Evolutionary conservation across 371 early-diverging fungal species (phyloP), one percentile per base, ranked within the genome.

Genomic region (Mucor irregularis): DNA sequence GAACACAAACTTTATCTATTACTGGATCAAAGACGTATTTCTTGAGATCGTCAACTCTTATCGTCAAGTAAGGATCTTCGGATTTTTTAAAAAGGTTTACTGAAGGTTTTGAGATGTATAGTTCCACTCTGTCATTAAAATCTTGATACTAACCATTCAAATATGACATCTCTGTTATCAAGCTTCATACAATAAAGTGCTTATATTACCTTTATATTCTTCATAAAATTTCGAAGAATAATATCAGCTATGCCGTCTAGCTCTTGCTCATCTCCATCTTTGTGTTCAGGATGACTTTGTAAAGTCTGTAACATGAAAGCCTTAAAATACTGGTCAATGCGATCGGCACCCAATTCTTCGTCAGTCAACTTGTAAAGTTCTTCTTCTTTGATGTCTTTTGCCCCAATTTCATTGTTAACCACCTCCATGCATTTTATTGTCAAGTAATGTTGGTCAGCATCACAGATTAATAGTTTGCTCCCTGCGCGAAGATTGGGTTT

Each of bases 381-480:
- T 13, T 24, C 8, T 22, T 42, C 22, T 5, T 33, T 33, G 24
- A 53, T 28, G 5, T 53, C 53, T 31, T 19, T 25, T 16, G 31
- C 25, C 7, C 43, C 5, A n/a, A n/a, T n/a, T 13, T 34, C 50
- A 8, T 17, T 34, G 19, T 29, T 51, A 5, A 39, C 34, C 3
- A 50, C 43, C 5, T 43, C 25, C 43, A 57, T 57, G 14, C 33
- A 30, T 24, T 49, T 57, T 6, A 57, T 34, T 19, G 33, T 50
- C 13, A 50, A 37, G 26, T 42, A 43, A 6, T 49, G 17, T 6
- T 49, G 33, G 19, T 49, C 42, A 5, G 33, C 35, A 43, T 57
- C 50, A 34, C 57, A 57, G 1, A 57, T 49, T 10, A 57, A 40
- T 26, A 57, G 43, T 14, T 35, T 25, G 34, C 34, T 35, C 3